These are phyloP conservation scores for Venturia nashicola DNA, from an alignment of 2,329 filamentous ascomycete species.

Conservation along the genomic window DNA sequence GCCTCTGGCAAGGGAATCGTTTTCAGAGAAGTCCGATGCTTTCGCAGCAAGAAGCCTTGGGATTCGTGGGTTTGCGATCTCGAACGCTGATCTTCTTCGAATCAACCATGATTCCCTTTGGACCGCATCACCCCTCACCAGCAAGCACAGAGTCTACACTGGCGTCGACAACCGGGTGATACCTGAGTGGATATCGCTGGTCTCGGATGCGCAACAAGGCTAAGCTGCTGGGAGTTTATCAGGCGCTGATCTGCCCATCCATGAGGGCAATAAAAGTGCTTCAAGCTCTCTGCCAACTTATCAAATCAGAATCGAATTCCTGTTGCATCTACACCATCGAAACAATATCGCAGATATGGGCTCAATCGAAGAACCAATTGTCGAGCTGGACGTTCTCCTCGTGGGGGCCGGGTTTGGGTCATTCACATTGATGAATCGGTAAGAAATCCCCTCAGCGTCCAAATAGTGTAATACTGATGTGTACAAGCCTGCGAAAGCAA, in stretches of 20 bases:
- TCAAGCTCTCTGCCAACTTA: neutral
- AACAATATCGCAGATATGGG: neutral
- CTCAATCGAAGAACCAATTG: conserved; percentile 1
- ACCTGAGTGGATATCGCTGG: neutral
- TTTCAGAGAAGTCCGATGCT: neutral
- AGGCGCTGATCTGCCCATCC: neutral
- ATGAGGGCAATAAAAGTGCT: neutral
- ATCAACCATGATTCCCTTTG: neutral
- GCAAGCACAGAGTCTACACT: neutral
- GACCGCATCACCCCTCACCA: neutral
- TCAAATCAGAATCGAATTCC: neutral
- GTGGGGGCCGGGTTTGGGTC: conserved; percentile 8
- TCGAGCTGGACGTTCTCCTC: conserved; percentile 7
- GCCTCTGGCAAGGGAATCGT: neutral
- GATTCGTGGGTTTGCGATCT: neutral
- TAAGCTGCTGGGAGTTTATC: neutral
- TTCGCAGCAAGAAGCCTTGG: neutral
- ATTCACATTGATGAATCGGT: conserved; percentile 8
- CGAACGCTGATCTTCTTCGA: neutral
- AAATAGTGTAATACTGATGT: neutral
- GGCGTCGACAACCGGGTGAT: neutral
- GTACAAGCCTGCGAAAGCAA: conserved; percentile 7
- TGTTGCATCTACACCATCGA: neutral
- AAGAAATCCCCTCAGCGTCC: neutral
- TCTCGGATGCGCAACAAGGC: neutral